A percentile compares a stretch with the other conserved stretches of the same genome.
These are phyloP conservation scores for Talaromyces borbonicus DNA, from an alignment of 495 filamentous ascomycete species.

Conservation along the genomic window DNA sequence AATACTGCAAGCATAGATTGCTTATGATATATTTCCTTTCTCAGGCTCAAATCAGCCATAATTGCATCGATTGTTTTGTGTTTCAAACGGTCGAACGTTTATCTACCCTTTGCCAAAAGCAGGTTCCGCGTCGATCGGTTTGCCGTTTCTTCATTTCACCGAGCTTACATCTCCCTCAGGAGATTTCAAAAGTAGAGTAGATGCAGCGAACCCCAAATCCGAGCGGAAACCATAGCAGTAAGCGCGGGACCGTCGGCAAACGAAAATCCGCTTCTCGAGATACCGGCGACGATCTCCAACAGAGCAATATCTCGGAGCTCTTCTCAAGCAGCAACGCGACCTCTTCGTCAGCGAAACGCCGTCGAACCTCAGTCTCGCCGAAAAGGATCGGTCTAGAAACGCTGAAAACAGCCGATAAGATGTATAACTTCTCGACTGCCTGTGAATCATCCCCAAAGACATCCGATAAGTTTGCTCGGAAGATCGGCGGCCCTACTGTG, in stretches of 20 bases:
- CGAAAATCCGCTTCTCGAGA: slow-evolving; percentile 37
- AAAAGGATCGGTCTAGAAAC: slow-evolving; percentile 2
- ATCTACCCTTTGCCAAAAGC: too few species aligned
- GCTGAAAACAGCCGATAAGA: slow-evolving; percentile 25
- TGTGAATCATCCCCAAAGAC: slow-evolving; percentile 22
- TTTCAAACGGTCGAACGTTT: too few species aligned
- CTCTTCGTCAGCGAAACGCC: slow-evolving; percentile 29
- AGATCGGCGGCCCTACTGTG: slow-evolving; percentile 9
- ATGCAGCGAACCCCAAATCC: slow-evolving; percentile 37
- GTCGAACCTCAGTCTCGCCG: slow-evolving; percentile 25
- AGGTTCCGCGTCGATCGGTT: neutral
- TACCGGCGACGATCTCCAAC: slow-evolving; percentile 30
- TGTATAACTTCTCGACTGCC: slow-evolving; percentile 40
- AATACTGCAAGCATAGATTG: too few species aligned
- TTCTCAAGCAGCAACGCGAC: slow-evolving; percentile 22
- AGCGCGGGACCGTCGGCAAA: slow-evolving; percentile 39
- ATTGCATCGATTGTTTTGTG: too few species aligned
- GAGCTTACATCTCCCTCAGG: neutral
- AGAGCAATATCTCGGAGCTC: slow-evolving; percentile 41
- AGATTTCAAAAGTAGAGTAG: slow-evolving; percentile 24
- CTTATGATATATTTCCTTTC: too few species aligned
- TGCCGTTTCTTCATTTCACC: neutral
- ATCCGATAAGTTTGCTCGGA: slow-evolving; percentile 19
- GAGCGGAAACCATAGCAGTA: slow-evolving; percentile 38
- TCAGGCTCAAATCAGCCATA: too few species aligned